Conservation (phyloP, 108 stramenopile species). For the Bacterosira constricta region DNA sequence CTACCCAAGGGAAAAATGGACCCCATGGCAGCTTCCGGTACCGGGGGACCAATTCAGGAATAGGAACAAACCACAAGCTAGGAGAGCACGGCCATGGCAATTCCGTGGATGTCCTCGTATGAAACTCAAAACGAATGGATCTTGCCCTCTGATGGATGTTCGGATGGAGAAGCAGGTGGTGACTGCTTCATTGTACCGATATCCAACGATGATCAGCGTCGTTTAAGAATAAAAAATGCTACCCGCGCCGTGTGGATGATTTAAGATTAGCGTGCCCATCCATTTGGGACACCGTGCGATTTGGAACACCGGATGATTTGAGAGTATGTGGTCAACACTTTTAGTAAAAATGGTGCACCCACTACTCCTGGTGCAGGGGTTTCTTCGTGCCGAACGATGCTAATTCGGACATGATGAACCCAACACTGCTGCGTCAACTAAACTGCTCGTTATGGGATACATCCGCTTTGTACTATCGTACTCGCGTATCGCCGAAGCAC, state of each 20-base stretch:
- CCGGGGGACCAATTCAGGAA: too few species aligned
- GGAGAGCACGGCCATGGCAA: too few species aligned
- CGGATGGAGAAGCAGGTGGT: too few species aligned
- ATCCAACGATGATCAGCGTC: too few species aligned
- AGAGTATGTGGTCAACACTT: slow-evolving; percentile 17
- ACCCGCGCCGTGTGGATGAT: slow-evolving; percentile 56
- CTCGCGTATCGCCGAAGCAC: slow-evolving; percentile 27
- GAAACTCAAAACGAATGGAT: slow-evolving; percentile 64
- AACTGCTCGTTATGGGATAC: slow-evolving; percentile 17
- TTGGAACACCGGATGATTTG: slow-evolving; percentile 37
- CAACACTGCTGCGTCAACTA: slow-evolving; percentile 23
- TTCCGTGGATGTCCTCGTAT: slow-evolving; percentile 27
- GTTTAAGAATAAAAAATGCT: slow-evolving; percentile 20
- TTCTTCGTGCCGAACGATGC: not conserved
- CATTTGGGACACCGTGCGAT: slow-evolving; percentile 51
- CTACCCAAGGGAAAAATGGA: too few species aligned
- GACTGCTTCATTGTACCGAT: too few species aligned
- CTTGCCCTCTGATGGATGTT: slow-evolving; percentile 70
- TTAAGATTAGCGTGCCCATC: slow-evolving; percentile 54
- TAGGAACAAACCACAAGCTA: too few species aligned
- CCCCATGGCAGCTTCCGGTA: too few species aligned
- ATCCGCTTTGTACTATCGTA: slow-evolving; percentile 40
- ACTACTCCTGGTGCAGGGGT: not conserved
- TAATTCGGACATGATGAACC: slow-evolving; percentile 19
- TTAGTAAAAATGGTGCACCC: too few species aligned